phyloP scores from a whole-genome alignment of 495 filamentous ascomycete species.

The Lineolata rhizophorae region DNA sequence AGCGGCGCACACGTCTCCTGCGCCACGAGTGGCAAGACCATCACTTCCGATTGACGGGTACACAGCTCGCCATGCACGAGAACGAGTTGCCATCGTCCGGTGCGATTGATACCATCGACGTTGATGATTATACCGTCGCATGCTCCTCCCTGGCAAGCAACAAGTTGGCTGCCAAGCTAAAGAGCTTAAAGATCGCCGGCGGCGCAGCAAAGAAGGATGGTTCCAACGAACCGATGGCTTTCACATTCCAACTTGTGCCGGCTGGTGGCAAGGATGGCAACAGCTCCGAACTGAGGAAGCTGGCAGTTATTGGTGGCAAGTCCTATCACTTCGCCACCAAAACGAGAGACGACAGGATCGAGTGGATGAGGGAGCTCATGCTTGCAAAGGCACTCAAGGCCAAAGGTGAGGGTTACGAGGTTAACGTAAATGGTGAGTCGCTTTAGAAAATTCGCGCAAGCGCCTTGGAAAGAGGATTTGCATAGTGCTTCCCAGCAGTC shows the following conservation, averaged over 20 bases:
- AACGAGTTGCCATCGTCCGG: constrained; percentile 31
- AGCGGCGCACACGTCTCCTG: constrained; percentile 72
- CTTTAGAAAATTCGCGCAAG: constrained; percentile 29
- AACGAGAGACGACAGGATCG: constrained; percentile 69
- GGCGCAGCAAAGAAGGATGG: constrained; percentile 26
- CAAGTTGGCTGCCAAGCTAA: constrained; percentile 76
- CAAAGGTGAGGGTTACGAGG: constrained; percentile 57
- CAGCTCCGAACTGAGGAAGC: constrained; percentile 18
- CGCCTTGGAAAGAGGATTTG: no score
- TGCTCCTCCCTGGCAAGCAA: constrained; percentile 54
- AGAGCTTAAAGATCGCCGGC: constrained; percentile 43
- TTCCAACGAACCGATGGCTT: constrained; percentile 35
- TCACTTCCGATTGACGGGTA: constrained; percentile 72
- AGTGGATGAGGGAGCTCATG: constrained; percentile 98
- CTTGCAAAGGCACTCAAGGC: constrained; percentile 74
- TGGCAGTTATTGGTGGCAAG: constrained; percentile 38
- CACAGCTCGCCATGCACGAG: constrained; percentile 59
- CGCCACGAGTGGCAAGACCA: constrained; percentile 86
- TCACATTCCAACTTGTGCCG: constrained; percentile 82
- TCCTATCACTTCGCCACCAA: constrained; percentile 89
- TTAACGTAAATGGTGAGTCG: constrained; percentile 64
- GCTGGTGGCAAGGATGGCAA: constrained; percentile 28
- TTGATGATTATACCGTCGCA: constrained; percentile 87
- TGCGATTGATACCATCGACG: constrained; percentile 69
- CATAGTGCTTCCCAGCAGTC: no score